Conservation (phyloP, 1,284 basidiomycete genomes). For the Malassezia arunalokei region DNA sequence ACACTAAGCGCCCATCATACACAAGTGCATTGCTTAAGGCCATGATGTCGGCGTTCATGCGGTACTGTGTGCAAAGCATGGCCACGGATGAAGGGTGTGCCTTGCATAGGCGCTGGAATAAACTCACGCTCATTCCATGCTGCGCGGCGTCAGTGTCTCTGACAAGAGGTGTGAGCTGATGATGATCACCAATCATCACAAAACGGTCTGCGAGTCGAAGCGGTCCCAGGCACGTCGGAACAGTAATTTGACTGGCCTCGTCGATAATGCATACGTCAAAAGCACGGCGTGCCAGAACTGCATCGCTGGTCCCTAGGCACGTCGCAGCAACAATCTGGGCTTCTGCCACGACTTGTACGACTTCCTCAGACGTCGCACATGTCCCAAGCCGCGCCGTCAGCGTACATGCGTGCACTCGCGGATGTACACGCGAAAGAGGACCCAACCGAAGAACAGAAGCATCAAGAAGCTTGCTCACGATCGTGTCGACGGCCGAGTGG, state of each 20-base stretch:
- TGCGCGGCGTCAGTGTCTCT: slow-evolving; percentile 58
- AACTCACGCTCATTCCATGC: slow-evolving; percentile 73
- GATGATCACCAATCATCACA: slow-evolving; percentile 90
- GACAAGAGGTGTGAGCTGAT: slow-evolving; percentile 77
- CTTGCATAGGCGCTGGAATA: slow-evolving; percentile 77
- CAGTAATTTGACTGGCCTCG: slow-evolving; percentile 91
- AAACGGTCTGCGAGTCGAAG: slow-evolving; percentile 79
- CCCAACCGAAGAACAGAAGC: slow-evolving; percentile 64
- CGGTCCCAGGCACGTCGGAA: slow-evolving; percentile 88
- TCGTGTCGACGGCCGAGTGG: slow-evolving; percentile 93
- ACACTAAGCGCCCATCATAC: slow-evolving; percentile 65
- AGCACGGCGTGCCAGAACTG: slow-evolving; percentile 62
- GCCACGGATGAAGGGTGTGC: slow-evolving; percentile 71
- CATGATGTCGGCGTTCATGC: slow-evolving; percentile 98
- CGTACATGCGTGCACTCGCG: slow-evolving; percentile 58
- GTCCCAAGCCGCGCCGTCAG: slow-evolving; percentile 52
- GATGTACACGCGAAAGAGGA: slow-evolving; percentile 71
- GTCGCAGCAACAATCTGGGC: slow-evolving; percentile 93
- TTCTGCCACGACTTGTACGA: slow-evolving; percentile 65
- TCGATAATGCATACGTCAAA: slow-evolving; percentile 98
- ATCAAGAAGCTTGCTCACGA: slow-evolving; percentile 58
- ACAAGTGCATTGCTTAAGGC: slow-evolving; percentile 75
- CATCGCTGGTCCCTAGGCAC: slow-evolving; percentile 78
- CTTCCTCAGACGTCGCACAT: slow-evolving; percentile 53
- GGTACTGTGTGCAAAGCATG: slow-evolving; percentile 74